phyloP scores from a whole-genome alignment of 2,329 filamentous ascomycete genomes.

The Volutella citrinella region DNA sequence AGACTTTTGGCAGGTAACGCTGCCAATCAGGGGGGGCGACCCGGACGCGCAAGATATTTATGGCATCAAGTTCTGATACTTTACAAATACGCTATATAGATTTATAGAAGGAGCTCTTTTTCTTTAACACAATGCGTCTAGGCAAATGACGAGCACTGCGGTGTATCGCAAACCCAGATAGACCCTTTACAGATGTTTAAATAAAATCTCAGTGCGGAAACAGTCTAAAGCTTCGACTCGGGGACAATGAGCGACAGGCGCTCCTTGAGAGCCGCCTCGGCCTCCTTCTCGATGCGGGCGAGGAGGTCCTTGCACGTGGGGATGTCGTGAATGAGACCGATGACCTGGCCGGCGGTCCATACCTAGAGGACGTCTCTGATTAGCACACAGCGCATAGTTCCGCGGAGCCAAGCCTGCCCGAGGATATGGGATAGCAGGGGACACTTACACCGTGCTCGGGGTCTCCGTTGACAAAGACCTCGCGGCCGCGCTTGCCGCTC shows the following conservation, averaged over 20 bases:
- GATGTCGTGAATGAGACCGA: constrained; percentile 81
- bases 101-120: too few species aligned
- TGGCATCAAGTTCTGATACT: too few species aligned
- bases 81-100: too few species aligned
- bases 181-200: too few species aligned
- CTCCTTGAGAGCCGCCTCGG: constrained; percentile 62
- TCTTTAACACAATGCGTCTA: too few species aligned
- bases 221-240: constrained; percentile 55
- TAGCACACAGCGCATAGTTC: constrained; percentile 15
- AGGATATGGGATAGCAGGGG: too few species aligned
- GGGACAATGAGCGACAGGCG: constrained; percentile 54
- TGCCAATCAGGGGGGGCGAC: too few species aligned
- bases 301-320: constrained; percentile 70
- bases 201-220: too few species aligned
- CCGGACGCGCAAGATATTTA: too few species aligned
- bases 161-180: too few species aligned
- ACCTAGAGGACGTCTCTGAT: constrained; percentile 56
- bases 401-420: neutral
- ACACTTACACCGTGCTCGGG: constrained; percentile 78
- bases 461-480: constrained; percentile 92
- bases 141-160: too few species aligned
- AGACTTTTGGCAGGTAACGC: too few species aligned
- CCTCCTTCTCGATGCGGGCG: constrained; percentile 73
- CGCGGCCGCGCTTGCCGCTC: constrained; percentile 82
- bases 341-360: constrained; percentile 96